Conservation (phyloP, 805 yeast genomes). For the Saturnispora bothae region DNA sequence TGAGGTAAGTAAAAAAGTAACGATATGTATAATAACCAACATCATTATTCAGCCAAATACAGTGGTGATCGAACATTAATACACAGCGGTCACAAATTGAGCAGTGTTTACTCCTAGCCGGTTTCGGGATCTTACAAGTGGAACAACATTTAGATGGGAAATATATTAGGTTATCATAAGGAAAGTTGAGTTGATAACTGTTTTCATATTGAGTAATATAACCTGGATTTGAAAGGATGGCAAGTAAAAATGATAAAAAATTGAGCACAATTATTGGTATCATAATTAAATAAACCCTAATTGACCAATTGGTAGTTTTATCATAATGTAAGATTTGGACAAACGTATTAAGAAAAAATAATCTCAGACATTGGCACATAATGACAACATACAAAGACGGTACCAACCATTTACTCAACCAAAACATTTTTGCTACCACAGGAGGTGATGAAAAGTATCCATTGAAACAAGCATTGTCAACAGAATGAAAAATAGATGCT, state of each 20-base stretch:
- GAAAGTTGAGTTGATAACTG: constrained; percentile 17
- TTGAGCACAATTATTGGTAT: constrained; percentile 25
- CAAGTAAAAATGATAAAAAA: constrained; percentile 28
- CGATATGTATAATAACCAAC: constrained; percentile 42
- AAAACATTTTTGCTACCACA: constrained; percentile 7
- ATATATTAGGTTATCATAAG: constrained; percentile 34
- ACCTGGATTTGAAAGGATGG: constrained; percentile 38
- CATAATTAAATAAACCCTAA: constrained; percentile 20
- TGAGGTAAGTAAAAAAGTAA: constrained; percentile 36
- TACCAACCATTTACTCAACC: constrained; percentile 32
- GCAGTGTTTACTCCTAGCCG: constrained; percentile 74
- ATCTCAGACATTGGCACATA: constrained; percentile 22
- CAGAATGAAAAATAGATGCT: constrained; percentile 1
- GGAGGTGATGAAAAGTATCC: constrained; percentile 16
- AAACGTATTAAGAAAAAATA: constrained; percentile 20
- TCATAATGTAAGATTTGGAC: constrained; percentile 12
- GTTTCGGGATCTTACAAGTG: constrained; percentile 56
- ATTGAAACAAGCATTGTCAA: constrained; percentile 20
- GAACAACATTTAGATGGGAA: constrained; percentile 27
- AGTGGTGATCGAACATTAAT: constrained; percentile 53
- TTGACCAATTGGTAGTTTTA: constrained; percentile 5
- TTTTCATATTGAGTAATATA: constrained; percentile 7
- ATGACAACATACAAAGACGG: constrained; percentile 33
- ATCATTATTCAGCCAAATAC: constrained; percentile 45
- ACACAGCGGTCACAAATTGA: constrained; percentile 57